These are phyloP conservation scores for Fusarium palustre DNA, from an alignment of 2,329 filamentous ascomycete species.

Conservation along the genomic window DNA sequence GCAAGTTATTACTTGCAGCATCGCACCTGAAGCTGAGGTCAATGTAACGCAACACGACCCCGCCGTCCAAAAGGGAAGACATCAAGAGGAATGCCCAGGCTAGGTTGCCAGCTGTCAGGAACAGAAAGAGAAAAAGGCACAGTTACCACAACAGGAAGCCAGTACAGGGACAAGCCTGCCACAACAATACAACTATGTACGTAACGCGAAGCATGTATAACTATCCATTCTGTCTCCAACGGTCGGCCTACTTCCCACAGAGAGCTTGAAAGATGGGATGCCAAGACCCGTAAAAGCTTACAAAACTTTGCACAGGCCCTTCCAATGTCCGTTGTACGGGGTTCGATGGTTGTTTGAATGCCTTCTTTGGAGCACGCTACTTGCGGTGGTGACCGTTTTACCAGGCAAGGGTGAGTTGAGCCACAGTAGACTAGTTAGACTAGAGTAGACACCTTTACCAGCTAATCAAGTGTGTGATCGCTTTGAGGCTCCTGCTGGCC, in stretches of 20 bases:
- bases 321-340: constrained; percentile 26
- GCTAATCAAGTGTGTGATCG: constrained; percentile 23
- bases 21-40: constrained; percentile 48
- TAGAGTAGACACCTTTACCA: not conserved
- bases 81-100: constrained; percentile 9
- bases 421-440: constrained; percentile 13
- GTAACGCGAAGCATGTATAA: not conserved
- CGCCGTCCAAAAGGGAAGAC: constrained; percentile 19
- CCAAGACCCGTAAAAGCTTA: constrained; percentile 38
- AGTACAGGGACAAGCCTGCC: constrained; percentile 3
- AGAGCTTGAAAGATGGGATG: constrained; percentile 42
- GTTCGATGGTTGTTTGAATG: constrained; percentile 25
- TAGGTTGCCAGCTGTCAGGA: constrained; percentile 22
- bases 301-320: constrained; percentile 37
- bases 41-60: constrained; percentile 45
- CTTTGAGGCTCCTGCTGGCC: constrained; percentile 28
- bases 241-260: constrained; percentile 9
- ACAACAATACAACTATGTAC: not conserved
- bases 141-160: not conserved
- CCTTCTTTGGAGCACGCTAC: constrained; percentile 43
- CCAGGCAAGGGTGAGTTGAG: constrained; percentile 38
- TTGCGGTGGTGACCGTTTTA: constrained; percentile 45
- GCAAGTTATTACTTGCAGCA: constrained; percentile 13
- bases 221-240: constrained; percentile 9
- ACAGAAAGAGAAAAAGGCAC: constrained; percentile 18